phyloP scores from a whole-genome alignment of 2,329 filamentous ascomycete genomes.

The Ophiostoma sp. region DNA sequence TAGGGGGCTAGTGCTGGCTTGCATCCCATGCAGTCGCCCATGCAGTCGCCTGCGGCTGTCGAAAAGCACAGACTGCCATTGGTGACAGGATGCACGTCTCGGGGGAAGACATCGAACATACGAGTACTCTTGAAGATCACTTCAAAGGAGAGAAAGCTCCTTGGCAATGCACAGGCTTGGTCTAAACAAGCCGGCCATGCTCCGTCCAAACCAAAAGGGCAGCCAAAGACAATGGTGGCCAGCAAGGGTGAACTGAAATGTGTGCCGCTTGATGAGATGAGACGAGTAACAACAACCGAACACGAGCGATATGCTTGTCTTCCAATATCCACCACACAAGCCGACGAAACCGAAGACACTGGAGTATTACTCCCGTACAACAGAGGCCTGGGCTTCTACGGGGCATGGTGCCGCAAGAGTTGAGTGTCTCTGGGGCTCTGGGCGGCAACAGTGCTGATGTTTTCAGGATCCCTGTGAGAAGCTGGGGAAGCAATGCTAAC shows the following conservation, averaged over 20 bases:
- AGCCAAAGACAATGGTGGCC: no score
- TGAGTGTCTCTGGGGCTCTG: no score
- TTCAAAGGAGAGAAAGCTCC: slow-evolving; percentile 5
- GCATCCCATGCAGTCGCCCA: not conserved
- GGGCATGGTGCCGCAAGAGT: not conserved
- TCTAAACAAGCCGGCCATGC: not conserved
- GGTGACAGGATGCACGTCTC: not conserved
- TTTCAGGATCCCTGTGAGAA: no score
- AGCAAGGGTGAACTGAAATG: not conserved
- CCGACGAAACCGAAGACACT: not conserved
- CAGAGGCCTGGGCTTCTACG: not conserved
- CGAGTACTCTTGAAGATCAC: not conserved
- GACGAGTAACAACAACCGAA: no score
- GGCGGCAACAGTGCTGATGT: no score
- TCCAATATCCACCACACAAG: not conserved
- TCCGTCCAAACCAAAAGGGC: no score
- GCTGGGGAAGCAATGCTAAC: no score
- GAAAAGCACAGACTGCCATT: not conserved
- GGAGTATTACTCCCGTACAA: slow-evolving; percentile 1
- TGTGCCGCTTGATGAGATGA: no score
- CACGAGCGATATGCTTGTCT: no score
- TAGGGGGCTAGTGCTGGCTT: not conserved
- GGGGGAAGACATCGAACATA: not conserved
- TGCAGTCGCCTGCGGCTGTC: not conserved
- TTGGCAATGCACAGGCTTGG: not conserved